phyloP scores from a whole-genome alignment of 352 stramenopile genomes.

The Achlya hypogyna region DNA sequence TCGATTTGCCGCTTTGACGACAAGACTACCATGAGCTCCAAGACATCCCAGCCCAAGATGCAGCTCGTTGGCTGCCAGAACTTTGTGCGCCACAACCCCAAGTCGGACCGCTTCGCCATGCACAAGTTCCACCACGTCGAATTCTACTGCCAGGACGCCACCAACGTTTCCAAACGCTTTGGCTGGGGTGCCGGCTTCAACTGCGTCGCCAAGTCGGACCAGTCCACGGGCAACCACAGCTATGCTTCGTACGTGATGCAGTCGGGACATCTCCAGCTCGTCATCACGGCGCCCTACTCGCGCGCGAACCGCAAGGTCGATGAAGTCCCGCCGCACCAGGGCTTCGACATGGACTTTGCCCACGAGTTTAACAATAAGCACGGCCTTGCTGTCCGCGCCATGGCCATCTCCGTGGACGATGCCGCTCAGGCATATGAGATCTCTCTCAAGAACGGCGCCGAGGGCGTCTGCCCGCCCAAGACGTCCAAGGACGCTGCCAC shows the following conservation, averaged over 20 bases:
- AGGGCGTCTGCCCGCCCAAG: slow-evolving; percentile 45
- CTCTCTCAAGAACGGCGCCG: slow-evolving; percentile 61
- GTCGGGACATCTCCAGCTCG: slow-evolving; percentile 68
- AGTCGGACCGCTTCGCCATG: slow-evolving; percentile 64
- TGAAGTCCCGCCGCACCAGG: slow-evolving; percentile 21
- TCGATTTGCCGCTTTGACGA: too few species aligned
- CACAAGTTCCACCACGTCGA: slow-evolving; percentile 80
- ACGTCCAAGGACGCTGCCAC: slow-evolving; percentile 47
- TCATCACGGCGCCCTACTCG: slow-evolving; percentile 85
- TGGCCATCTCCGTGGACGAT: slow-evolving; percentile 77
- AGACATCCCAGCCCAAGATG: too few species aligned
- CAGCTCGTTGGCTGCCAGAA: slow-evolving; percentile 65
- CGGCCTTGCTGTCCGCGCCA: slow-evolving; percentile 62
- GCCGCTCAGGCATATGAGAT: slow-evolving; percentile 64
- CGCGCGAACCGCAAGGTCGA: slow-evolving; percentile 46
- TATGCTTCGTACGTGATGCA: slow-evolving; percentile 81
- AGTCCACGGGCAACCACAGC: slow-evolving; percentile 80
- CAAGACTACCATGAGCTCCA: too few species aligned
- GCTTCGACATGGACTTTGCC: slow-evolving; percentile 31
- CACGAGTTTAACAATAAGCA: slow-evolving; percentile 79
- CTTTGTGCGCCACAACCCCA: slow-evolving; percentile 70
- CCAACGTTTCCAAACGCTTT: slow-evolving; percentile 71
- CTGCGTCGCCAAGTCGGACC: slow-evolving; percentile 71
- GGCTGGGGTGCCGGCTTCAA: slow-evolving; percentile 76
- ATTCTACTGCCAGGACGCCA: slow-evolving; percentile 76